phyloP scores from a whole-genome alignment of 441 rosid species.

The Pelargonium hybrid region DNA sequence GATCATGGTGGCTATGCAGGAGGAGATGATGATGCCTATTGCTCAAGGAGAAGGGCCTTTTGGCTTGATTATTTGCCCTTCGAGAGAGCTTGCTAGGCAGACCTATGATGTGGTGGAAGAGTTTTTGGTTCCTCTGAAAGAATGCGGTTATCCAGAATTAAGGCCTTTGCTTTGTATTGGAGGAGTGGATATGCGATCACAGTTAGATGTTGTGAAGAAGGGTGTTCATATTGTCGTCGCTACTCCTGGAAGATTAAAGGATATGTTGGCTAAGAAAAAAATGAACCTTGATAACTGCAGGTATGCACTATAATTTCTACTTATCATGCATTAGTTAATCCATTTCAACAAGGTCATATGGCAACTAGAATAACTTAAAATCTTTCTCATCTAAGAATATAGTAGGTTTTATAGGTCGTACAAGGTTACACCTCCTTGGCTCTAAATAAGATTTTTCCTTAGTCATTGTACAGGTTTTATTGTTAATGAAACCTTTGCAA shows the following conservation, averaged over 20 bases:
- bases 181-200: constrained; percentile 82
- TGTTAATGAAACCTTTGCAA: too few relatives aligned
- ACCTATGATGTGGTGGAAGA: constrained; percentile 80
- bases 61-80: constrained; percentile 23
- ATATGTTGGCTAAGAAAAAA: constrained; percentile 87
- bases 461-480: too few relatives aligned
- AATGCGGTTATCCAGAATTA: constrained; percentile 58
- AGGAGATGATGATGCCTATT: constrained; percentile 27
- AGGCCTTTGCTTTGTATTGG: constrained; percentile 77
- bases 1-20: constrained; percentile 28
- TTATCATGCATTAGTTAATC: neutral
- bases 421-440: too few relatives aligned
- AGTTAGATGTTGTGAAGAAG: constrained; percentile 69
- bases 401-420: too few relatives aligned
- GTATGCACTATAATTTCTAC: constrained; percentile 21
- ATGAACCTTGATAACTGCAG: constrained; percentile 79
- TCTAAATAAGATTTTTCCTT: too few relatives aligned
- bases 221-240: constrained; percentile 91
- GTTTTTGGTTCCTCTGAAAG: constrained; percentile 48
- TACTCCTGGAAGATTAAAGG: constrained; percentile 80
- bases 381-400: too few relatives aligned
- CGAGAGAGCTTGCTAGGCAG: constrained; percentile 44
- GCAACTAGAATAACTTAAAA: too few relatives aligned
- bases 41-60: constrained; percentile 22
- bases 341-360: neutral